Conservation (phyloP, 805 yeast genomes). For the Lipomyces sp. region DNA sequence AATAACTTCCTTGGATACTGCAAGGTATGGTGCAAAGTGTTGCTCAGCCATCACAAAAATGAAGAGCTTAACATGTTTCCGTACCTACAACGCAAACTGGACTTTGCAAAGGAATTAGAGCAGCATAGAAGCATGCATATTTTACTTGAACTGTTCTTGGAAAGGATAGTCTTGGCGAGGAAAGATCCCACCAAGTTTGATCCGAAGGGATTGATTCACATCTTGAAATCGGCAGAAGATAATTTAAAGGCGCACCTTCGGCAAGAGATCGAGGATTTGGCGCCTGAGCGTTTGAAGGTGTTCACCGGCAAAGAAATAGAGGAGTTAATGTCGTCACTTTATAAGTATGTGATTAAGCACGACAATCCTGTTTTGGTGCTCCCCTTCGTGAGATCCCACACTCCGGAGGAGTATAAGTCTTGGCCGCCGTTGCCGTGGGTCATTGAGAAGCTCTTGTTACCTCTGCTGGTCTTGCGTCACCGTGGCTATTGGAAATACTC, state of each 20-base stretch:
- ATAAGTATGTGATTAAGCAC: constrained; percentile 14
- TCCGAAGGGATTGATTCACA: constrained; percentile 9
- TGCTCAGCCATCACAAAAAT: constrained; percentile 16
- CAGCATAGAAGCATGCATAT: constrained; percentile 20
- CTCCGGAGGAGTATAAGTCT: constrained; percentile 20
- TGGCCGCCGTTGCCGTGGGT: constrained; percentile 25
- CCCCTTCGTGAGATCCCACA: constrained; percentile 20
- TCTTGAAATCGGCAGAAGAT: constrained; percentile 13
- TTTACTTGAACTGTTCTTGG: constrained; percentile 4
- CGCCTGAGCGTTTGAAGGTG: constrained; percentile 14
- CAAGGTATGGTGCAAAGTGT: constrained; percentile 15
- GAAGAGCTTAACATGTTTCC: constrained; percentile 27
- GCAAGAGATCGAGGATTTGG: constrained; percentile 22
- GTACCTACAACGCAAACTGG: constrained; percentile 12
- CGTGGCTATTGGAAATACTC: constrained; percentile 26
- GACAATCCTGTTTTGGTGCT: constrained; percentile 15
- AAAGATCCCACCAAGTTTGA: constrained; percentile 11
- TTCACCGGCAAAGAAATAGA: constrained; percentile 11
- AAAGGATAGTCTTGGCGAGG: constrained; percentile 10
- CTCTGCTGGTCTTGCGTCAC: constrained; percentile 18
- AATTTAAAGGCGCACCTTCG: constrained; percentile 16
- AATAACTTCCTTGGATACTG: constrained; percentile 26
- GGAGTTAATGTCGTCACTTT: constrained; percentile 7
- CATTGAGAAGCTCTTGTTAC: constrained; percentile 17
- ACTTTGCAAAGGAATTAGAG: constrained; percentile 12